Base-by-base conservation (phyloP, 2,329 filamentous ascomycete species). In the Exophiala sp. region DNA sequence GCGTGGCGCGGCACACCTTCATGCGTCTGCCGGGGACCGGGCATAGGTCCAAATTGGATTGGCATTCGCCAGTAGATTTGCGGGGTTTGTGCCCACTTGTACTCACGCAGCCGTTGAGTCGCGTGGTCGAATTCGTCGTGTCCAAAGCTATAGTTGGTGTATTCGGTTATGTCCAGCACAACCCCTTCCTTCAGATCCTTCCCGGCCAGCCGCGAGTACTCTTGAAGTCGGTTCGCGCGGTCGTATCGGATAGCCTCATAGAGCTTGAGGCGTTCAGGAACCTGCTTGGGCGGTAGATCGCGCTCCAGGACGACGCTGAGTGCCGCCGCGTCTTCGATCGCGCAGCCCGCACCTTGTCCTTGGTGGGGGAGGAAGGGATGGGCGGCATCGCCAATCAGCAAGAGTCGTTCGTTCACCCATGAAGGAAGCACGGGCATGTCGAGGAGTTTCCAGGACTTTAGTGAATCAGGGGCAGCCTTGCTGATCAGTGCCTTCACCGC, bases 341-440 rank as follows among this genome's bases (percentile, higher is more conserved):
- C 83, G 49, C 78, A 70, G 0, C 68, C 80, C 7, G 75, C 82
- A 1, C 81, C 82, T 61, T 83, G 80, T 0, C 75, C 80, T 64
- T 81, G 78, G 53, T 80, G 76, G 11, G 81, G 83, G 0, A 81
- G 67, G 59, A 86, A 85, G 0, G 83, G 81, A 62, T 87, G 83
- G 0, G 81, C 83, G 0, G 83, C 81, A 61, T 86, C 83, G 0
- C 83, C 83, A 0, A 86, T 64, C 0, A 85, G 63, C 1, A 73
- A 80, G 14, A 85, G 62, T 3, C 69, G 72, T 0, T 66, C 76
- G 1, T 75, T 71, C 0, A 70, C 47, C 75, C 79, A 86, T 5
- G 37, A 43, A 6, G 0, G 66, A 5, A 55, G 19, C 4, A 1
- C 18, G 9, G 2, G 1, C 77, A 84, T 83, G 55, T 86, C 83